Base-by-base conservation (phyloP, 129 eudicot genomes). In the Cynara cardunculus region DNA sequence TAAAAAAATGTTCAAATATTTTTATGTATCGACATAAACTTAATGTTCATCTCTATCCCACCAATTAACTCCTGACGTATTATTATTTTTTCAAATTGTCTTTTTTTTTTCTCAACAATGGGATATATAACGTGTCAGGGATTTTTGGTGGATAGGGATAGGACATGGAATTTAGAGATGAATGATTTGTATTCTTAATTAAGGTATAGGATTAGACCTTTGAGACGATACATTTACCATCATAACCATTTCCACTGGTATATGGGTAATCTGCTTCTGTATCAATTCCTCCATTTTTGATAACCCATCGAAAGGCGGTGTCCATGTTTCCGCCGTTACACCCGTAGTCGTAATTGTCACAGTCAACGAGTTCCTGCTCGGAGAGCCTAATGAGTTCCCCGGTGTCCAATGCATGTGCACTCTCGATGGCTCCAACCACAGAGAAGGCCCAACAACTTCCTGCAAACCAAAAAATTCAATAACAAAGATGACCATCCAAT, bases 401-500 rank as follows among this genome's bases (percentile, higher is more conserved):
- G 0, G 87, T 85, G 37, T n/a, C 75, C 56, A 88, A 32, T 31
- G 82, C 81, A 61, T 83, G 86, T 18, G 79, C 80, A 32, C 91
- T 86, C 72, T 88, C 91, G 1, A 85, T 82, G 72, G 91, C 89
- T 75, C 87, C 91, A 0, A 80, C 81, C 26, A 81, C 14, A 6
- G 91, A 88, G 68, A 88, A 88, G n/a, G 87, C 88, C 91, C 89
- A 88, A 70, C 88, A 85, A 80, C 89, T 82, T 77, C 91, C 91
- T 88, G 73, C 11, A 21, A 31, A 72, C 41, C 39, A 18, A 5
- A 13, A 56, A 56, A 35, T 73, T 25, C 28, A 35, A 1, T 27
- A 64, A 5, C 56, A 2, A 72, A 28, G 41, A 41, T 39, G 21
- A 46, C 13, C n/a, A 46, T 16, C 61, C 19, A 46, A 46, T 13